Evolutionary conservation across 202 grass and related monocot genomes (phyloP).

Genomic region (Sporobolus alterniflorus): DNA sequence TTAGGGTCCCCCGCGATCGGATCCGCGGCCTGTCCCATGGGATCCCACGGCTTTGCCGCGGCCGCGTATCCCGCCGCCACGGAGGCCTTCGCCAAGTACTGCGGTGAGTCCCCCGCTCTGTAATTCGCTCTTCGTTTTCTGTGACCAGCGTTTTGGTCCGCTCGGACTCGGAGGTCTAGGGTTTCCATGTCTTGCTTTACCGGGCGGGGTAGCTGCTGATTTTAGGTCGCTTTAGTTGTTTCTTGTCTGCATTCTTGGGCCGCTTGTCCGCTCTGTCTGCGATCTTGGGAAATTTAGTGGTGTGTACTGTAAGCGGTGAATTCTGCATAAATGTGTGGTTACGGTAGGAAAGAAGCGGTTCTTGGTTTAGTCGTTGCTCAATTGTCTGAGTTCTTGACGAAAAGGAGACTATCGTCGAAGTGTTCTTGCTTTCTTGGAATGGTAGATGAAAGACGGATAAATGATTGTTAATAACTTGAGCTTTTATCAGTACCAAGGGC

Average conservation of each 20-base stretch:
- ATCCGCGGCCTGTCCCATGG: slow-evolving; percentile 46
- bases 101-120: slow-evolving; percentile 45
- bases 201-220: not conserved
- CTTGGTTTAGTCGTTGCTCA: not conserved
- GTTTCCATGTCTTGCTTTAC: not conserved
- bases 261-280: not conserved
- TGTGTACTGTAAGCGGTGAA: not conserved
- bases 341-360: not conserved
- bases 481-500: not conserved
- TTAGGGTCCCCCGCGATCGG: slow-evolving; percentile 8
- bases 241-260: not conserved
- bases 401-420: not conserved
- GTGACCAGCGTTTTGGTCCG: not conserved
- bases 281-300: not conserved
- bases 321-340: not conserved
- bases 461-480: not conserved
- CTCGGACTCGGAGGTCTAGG: not conserved
- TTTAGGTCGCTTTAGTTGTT: slow-evolving; percentile 11
- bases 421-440: not conserved
- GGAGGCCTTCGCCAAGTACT: slow-evolving; percentile 59
- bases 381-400: not conserved
- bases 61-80: slow-evolving; percentile 45
- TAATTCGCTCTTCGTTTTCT: not conserved
- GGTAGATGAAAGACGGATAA: not conserved
- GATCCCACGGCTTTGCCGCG: slow-evolving; percentile 36